Evolutionary conservation across 2,329 filamentous ascomycete species (phyloP).

Genomic region (Aspergillus ibericus): DNA sequence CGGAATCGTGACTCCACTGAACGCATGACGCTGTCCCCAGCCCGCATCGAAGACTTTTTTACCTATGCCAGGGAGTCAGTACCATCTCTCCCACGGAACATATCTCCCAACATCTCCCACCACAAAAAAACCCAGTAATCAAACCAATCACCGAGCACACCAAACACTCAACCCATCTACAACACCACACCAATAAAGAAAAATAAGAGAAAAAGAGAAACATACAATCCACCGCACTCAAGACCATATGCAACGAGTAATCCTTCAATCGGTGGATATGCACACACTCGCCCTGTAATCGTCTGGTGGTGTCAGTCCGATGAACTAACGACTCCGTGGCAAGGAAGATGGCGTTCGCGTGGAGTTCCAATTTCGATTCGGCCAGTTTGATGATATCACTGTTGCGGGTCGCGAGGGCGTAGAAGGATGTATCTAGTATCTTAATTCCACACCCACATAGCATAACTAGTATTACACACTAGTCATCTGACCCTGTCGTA

Average conservation of each 20-base stretch:
- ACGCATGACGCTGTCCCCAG: slow-evolving; percentile 70
- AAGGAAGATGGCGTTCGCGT: slow-evolving; percentile 30
- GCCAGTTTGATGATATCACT: slow-evolving; percentile 28
- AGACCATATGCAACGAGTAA: slow-evolving; percentile 71
- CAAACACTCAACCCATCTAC: too few species aligned
- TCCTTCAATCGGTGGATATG: slow-evolving; percentile 74
- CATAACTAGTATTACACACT: neutral
- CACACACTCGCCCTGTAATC: slow-evolving; percentile 67
- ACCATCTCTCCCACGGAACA: too few species aligned
- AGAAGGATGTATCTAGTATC: slow-evolving; percentile 27
- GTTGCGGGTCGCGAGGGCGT: slow-evolving; percentile 25
- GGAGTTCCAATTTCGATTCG: slow-evolving; percentile 26
- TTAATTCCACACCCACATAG: slow-evolving; percentile 12
- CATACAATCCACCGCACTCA: slow-evolving; percentile 73
- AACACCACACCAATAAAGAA: too few species aligned
- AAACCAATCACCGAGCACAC: too few species aligned
- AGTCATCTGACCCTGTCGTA: too few species aligned
- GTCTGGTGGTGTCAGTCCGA: slow-evolving; percentile 16
- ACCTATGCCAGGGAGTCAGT: too few species aligned
- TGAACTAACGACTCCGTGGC: slow-evolving; percentile 18
- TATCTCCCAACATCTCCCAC: too few species aligned
- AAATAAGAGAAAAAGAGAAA: neutral
- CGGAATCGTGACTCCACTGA: slow-evolving; percentile 58
- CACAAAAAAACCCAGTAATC: neutral
- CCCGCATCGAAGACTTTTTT: slow-evolving; percentile 69